phyloP scores from a whole-genome alignment of 2,329 filamentous ascomycete species.

The Neofusicoccum sp. region DNA sequence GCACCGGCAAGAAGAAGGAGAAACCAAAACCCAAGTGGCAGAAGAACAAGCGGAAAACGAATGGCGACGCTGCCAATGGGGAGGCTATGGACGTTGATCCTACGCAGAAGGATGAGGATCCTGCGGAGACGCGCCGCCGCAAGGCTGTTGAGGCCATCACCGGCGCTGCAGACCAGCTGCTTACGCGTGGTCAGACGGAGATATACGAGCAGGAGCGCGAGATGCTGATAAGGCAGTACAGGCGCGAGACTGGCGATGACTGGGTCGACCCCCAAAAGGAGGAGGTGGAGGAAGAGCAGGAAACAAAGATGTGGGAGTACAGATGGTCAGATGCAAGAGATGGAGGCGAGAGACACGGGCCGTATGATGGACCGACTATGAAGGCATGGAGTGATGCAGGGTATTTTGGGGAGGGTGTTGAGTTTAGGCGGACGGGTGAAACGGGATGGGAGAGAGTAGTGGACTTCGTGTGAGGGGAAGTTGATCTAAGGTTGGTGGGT shows the following conservation, averaged over 20 bases:
- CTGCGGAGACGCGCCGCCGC: conserved; percentile 67
- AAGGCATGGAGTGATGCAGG: conserved; percentile 86
- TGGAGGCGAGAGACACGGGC: conserved; percentile 74
- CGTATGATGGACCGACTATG: conserved; percentile 84
- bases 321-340: conserved; percentile 88
- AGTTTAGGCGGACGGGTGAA: conserved; percentile 45
- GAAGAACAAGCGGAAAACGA: conserved; percentile 50
- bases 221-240: conserved; percentile 76
- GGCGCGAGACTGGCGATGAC: conserved; percentile 79
- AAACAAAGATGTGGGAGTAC: conserved; percentile 74
- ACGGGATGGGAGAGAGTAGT: conserved; percentile 44
- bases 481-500: neutral
- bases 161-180: conserved; percentile 81
- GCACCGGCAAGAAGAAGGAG: conserved; percentile 56
- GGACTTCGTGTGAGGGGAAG: conserved; percentile 19
- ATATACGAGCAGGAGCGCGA: conserved; percentile 90
- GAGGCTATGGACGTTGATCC: conserved; percentile 69
- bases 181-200: conserved; percentile 80
- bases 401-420: conserved; percentile 88
- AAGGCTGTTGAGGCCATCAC: conserved; percentile 79
- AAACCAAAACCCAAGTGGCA: conserved; percentile 62
- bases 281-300: conserved; percentile 27
- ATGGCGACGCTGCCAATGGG: conserved; percentile 29
- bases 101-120: conserved; percentile 53
- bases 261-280: conserved; percentile 62